Base-by-base conservation (phyloP, 495 filamentous ascomycete genomes). In the Neurospora sp. region DNA sequence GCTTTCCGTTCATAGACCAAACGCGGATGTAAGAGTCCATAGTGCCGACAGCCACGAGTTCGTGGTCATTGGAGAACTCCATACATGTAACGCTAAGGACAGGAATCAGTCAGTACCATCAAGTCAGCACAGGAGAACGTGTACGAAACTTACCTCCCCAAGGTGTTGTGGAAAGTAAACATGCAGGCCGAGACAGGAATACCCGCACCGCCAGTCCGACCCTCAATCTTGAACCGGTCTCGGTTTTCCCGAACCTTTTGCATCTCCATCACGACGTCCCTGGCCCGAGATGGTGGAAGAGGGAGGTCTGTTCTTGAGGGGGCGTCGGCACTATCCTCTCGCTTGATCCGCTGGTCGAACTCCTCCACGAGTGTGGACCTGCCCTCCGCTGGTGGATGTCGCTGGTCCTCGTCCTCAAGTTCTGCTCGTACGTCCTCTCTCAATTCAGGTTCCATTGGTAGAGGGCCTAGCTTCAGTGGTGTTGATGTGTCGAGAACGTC, bases 121-220 rank as follows among this genome's bases (percentile, higher is more conserved):
- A 27, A 12, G 53, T 38, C 22, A n/a, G 31, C 31, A 35, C 4
- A 5, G 31, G 31, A 35, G 31, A 35, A 35, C 59, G 35, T 53
- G 6, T 31, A 6, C 42, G 12, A 31, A 69, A 82, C 88, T 84
- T 84, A 97, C 94, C 87, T 90, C 76, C 97, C 93, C 72, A 92
- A 88, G 8, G 93, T 97, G 79, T 99, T 98, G 83, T 99, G 96
- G 76, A 98, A 97, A 0, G 96, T 98, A 77, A 94, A 97, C 92
- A 98, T 97, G 85, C 90, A 93, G 12, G 96, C 89, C 76, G 93
- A 96, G 37, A 97, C 85, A 59, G 88, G 91, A 65, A 93, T 89
- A 8, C 93, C 93, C 69, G 92, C 85, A 38, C 94, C 94, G 45
- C 92, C 93, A 45, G 92, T 93, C 27, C 91, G 87, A 48, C 90